Conservation (phyloP, 257 asterid species). For the Rubia yunnanensis region DNA sequence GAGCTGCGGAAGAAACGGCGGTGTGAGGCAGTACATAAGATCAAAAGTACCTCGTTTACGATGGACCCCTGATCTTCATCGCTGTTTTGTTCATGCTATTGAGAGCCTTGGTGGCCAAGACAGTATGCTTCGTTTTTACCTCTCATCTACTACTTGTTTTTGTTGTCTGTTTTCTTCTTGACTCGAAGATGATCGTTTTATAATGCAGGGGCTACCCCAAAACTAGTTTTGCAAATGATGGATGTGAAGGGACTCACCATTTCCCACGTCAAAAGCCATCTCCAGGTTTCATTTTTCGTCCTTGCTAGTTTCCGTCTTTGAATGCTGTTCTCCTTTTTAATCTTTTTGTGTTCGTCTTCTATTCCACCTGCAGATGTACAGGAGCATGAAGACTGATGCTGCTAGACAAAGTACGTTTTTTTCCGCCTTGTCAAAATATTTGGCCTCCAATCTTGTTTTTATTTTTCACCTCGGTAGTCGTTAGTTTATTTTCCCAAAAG, state of each 20-base stretch:
- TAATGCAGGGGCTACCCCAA: conserved; percentile 72
- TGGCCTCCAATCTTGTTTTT: background rate
- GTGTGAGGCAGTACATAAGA: conserved; percentile 69
- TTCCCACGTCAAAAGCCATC: conserved; percentile 92
- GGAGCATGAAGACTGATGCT: conserved; percentile 66
- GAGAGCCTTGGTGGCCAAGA: conserved; percentile 67
- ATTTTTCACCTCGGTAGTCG: background rate
- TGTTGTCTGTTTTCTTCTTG: background rate
- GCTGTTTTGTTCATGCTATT: conserved; percentile 61
- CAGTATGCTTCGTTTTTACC: conserved; percentile 22
- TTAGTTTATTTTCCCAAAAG: conserved; percentile 3
- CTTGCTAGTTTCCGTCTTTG: background rate
- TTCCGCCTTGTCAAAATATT: background rate
- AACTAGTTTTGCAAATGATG: conserved; percentile 71
- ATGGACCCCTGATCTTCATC: conserved; percentile 94
- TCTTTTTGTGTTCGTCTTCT: background rate
- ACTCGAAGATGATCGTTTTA: background rate
- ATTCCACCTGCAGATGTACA: conserved; percentile 49
- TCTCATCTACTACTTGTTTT: background rate
- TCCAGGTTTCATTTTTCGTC: conserved; percentile 37
- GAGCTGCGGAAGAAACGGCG: conserved; percentile 47
- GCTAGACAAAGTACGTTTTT: conserved; percentile 37
- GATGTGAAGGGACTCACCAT: conserved; percentile 83
- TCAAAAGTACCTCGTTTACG: conserved; percentile 66
- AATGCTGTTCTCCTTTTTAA: background rate